These are phyloP conservation scores for Moesziomyces globuligerus DNA, from an alignment of 1,284 basidiomycete species.

Conservation along the genomic window DNA sequence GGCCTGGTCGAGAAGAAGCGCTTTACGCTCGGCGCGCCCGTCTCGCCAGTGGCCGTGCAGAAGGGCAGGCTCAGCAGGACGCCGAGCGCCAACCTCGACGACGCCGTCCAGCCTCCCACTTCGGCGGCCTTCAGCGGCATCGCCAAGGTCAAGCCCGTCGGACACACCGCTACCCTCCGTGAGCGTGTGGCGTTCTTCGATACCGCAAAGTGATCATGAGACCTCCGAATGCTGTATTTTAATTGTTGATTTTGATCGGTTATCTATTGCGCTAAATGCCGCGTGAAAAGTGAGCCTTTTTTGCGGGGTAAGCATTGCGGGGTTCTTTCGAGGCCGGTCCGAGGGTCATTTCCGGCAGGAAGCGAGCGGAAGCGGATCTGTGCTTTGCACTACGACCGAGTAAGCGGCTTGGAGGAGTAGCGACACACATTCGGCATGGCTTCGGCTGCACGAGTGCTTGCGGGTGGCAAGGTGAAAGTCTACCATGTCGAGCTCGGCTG, in stretches of 20 bases:
- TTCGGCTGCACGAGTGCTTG: constrained; percentile 12
- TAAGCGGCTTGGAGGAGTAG: no score
- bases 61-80: constrained; percentile 18
- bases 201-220: constrained; percentile 17
- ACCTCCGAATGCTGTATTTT: neutral
- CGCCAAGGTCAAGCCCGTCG: constrained; percentile 29
- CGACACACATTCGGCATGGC: no score
- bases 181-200: constrained; percentile 60
- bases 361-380: no score
- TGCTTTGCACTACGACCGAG: no score
- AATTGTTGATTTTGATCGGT: neutral
- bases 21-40: constrained; percentile 26
- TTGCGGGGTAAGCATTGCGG: no score
- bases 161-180: constrained; percentile 31
- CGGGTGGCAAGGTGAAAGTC: constrained; percentile 30
- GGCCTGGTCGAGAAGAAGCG: constrained; percentile 47
- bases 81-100: constrained; percentile 19
- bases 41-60: neutral
- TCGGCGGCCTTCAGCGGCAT: constrained; percentile 25
- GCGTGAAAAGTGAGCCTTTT: no score
- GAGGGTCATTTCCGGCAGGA: no score
- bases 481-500: constrained; percentile 13
- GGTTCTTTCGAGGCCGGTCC: no score
- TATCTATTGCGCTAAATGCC: no score
- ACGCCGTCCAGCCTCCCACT: neutral